Conservation (phyloP, 2,329 filamentous ascomycete species). For the Knoxdaviesia capensis region DNA sequence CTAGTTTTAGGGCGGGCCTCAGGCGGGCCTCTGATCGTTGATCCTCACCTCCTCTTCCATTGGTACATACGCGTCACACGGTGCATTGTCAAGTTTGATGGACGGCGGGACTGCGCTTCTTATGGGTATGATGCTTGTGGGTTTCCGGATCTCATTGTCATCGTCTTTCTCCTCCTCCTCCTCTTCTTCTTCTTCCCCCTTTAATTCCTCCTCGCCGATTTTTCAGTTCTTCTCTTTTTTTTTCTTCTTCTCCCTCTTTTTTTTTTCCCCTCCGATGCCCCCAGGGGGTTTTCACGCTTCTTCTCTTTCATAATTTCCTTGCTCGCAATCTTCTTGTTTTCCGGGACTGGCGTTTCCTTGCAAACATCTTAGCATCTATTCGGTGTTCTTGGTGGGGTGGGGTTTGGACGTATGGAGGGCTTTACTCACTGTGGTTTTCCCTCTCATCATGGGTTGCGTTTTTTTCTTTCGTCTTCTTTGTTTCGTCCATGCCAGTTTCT, state of each 20-base stretch:
- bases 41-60: neutral
- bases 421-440: neutral
- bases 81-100: neutral
- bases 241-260: neutral
- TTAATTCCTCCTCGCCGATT: neutral
- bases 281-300: too few relatives aligned
- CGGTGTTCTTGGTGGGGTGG: too few relatives aligned
- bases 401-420: too few relatives aligned
- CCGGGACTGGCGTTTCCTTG: too few relatives aligned
- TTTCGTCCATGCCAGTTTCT: neutral
- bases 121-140: neutral
- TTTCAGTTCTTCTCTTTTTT: neutral
- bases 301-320: too few relatives aligned
- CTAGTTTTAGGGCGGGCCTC: too few relatives aligned
- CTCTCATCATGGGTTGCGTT: neutral
- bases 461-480: slow-evolving; percentile 1
- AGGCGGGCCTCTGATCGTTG: neutral
- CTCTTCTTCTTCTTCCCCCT: neutral
- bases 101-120: too few relatives aligned
- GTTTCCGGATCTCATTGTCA: neutral
- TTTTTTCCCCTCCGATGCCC: too few relatives aligned
- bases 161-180: neutral
- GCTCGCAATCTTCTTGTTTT: too few relatives aligned
- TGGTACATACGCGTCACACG: neutral
- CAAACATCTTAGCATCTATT: too few relatives aligned